Conservation (phyloP, 2,329 filamentous ascomycete species). For the Fusarium beomiforme region DNA sequence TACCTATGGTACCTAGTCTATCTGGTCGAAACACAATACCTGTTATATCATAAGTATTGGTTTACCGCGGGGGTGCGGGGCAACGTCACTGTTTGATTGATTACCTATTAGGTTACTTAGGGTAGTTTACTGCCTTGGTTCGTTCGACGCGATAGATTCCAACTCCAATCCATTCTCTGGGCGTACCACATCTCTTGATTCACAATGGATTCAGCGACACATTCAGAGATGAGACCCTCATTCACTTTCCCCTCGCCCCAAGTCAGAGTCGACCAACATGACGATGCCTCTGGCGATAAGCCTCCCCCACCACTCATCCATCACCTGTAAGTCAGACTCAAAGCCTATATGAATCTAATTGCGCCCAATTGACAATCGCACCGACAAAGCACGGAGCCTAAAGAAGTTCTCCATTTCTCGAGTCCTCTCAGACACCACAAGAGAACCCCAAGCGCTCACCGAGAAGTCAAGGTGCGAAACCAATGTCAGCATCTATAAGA, state of each 20-base stretch:
- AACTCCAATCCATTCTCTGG: not conserved
- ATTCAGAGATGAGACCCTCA: constrained; percentile 32
- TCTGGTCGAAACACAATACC: not conserved
- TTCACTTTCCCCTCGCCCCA: constrained; percentile 45
- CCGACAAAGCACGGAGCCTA: constrained; percentile 55
- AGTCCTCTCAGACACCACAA: constrained; percentile 68
- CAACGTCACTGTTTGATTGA: constrained; percentile 11
- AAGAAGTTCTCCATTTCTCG: constrained; percentile 53
- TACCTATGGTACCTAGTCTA: not conserved
- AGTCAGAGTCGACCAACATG: constrained; percentile 45
- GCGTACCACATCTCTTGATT: not conserved
- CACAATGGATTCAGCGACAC: constrained; percentile 36
- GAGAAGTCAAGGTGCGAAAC: constrained; percentile 63
- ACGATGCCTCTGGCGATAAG: constrained; percentile 39
- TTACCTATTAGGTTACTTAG: too few relatives aligned
- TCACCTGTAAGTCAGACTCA: constrained; percentile 54
- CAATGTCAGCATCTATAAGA: not conserved
- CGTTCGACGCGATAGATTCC: not conserved
- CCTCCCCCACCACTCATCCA: constrained; percentile 48
- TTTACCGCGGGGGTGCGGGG: constrained; percentile 36
- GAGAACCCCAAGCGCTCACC: constrained; percentile 66
- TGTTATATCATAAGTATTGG: not conserved
- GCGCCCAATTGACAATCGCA: constrained; percentile 6
- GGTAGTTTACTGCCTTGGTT: too few relatives aligned
- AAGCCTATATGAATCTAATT: constrained; percentile 33